Evolutionary conservation across 345 rosid genomes (phyloP).

Genomic region (Pistacia vera): DNA sequence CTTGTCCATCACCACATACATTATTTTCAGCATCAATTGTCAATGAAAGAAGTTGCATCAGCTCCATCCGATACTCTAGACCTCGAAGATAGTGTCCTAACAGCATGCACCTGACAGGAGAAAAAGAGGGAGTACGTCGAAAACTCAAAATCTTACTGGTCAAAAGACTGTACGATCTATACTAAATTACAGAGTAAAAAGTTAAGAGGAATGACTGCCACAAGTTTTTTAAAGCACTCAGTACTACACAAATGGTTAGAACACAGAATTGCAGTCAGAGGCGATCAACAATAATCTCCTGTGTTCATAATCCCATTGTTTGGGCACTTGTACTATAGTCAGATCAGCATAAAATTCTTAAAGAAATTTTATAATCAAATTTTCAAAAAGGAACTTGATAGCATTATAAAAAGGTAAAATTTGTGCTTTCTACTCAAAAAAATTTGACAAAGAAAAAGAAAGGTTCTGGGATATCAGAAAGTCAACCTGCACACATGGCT

Average conservation of each 20-base stretch:
- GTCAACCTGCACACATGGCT: background rate
- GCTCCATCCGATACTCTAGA: constrained; percentile 82
- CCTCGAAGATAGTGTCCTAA: constrained; percentile 94
- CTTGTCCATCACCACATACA: constrained; percentile 32
- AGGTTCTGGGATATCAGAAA: background rate
- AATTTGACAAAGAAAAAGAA: background rate
- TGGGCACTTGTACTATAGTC: background rate
- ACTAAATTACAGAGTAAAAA: background rate
- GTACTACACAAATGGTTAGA: background rate
- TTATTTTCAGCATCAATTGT: constrained; percentile 48
- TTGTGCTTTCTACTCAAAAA: background rate
- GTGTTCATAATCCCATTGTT: background rate
- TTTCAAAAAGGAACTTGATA: background rate
- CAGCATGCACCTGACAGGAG: constrained; percentile 77
- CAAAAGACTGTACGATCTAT: background rate
- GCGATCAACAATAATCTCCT: background rate
- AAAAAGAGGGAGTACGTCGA: background rate
- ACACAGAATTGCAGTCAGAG: background rate
- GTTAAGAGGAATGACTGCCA: background rate
- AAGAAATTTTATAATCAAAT: background rate
- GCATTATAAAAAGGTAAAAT: background rate
- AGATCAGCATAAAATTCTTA: background rate
- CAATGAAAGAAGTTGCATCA: constrained; percentile 67
- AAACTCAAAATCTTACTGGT: background rate
- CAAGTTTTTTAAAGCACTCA: background rate